Percentiles rank a stretch among this genome's conserved stretches.
Evolutionary conservation across 768 basidiomycete species (phyloP).

Genomic region (Boletellus sp.): DNA sequence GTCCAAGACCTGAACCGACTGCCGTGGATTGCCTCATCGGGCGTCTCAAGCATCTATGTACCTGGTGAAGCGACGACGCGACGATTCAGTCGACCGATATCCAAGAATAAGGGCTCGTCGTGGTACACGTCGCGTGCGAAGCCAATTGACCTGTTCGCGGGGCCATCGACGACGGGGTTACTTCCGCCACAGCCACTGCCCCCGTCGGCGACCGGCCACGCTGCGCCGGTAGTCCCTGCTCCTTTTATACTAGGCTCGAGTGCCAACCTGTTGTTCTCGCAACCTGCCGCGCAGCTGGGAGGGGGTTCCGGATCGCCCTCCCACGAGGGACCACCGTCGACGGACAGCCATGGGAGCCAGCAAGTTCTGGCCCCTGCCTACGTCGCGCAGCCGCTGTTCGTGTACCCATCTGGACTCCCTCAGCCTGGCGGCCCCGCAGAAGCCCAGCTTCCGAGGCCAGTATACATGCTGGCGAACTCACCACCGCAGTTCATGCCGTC

Average conservation of each 20-base stretch:
- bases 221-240: constrained; percentile 12
- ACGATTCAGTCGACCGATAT: constrained; percentile 27
- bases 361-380: constrained; percentile 14
- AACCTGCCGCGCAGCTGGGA: constrained; percentile 6
- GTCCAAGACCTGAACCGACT: constrained; percentile 38
- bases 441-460: constrained; percentile 22
- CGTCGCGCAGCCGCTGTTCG: background rate
- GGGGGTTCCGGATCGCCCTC: constrained; percentile 29
- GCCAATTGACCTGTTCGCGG: constrained; percentile 29
- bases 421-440: constrained; percentile 26
- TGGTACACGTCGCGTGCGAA: constrained; percentile 31
- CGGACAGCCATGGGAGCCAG: constrained; percentile 33
- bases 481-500: constrained; percentile 22
- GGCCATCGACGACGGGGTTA: constrained; percentile 31
- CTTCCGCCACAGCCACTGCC: constrained; percentile 16
- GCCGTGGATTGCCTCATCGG: constrained; percentile 46
- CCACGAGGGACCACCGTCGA: constrained; percentile 27
- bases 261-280: constrained; percentile 28
- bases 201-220: background rate
- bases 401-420: constrained; percentile 11
- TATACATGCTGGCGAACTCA: constrained; percentile 29
- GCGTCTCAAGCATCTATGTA: constrained; percentile 46
- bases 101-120: constrained; percentile 24
- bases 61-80: constrained; percentile 34
- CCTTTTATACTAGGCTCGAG: constrained; percentile 32